These are phyloP conservation scores for Boletus hoseneyae DNA, from an alignment of 1,284 basidiomycete genomes.

Conservation along the genomic window DNA sequence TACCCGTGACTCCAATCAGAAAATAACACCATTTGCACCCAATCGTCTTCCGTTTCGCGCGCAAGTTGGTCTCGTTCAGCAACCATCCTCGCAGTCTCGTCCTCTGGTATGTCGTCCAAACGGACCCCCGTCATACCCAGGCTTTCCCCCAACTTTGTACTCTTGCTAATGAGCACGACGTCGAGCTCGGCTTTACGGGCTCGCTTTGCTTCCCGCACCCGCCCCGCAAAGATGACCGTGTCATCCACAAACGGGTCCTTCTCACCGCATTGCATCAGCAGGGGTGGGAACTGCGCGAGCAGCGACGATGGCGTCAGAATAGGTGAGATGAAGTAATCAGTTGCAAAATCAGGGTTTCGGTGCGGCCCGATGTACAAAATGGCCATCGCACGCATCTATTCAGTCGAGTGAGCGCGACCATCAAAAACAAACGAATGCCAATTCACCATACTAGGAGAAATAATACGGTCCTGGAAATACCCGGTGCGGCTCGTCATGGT, in stretches of 20 bases:
- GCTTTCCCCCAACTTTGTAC: conserved; percentile 53
- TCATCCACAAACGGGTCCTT: conserved; percentile 97
- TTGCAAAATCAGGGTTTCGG: conserved; percentile 88
- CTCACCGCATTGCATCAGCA: conserved; percentile 91
- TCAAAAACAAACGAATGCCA: background rate
- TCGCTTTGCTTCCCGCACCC: conserved; percentile 89
- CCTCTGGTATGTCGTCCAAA: conserved; percentile 25
- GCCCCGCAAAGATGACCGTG: conserved; percentile 91
- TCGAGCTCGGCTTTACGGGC: conserved; percentile 70
- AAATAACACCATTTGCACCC: conserved; percentile 91
- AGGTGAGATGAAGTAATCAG: conserved; percentile 94
- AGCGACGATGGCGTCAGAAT: conserved; percentile 83
- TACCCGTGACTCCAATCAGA: conserved; percentile 93
- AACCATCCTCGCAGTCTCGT: conserved; percentile 41
- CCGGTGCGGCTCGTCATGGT: conserved; percentile 97
- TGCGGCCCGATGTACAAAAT: conserved; percentile 95
- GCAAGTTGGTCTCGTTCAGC: conserved; percentile 58
- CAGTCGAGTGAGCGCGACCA: conserved; percentile 9
- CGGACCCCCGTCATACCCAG: conserved; percentile 42
- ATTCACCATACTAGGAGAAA: conserved; percentile 88
- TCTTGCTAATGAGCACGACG: conserved; percentile 50
- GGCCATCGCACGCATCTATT: conserved; percentile 96
- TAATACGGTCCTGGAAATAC: conserved; percentile 90
- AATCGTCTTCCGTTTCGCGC: conserved; percentile 83
- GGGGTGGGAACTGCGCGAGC: conserved; percentile 89